phyloP scores from a whole-genome alignment of 768 basidiomycete genomes.

The Phylloporus arenicola region DNA sequence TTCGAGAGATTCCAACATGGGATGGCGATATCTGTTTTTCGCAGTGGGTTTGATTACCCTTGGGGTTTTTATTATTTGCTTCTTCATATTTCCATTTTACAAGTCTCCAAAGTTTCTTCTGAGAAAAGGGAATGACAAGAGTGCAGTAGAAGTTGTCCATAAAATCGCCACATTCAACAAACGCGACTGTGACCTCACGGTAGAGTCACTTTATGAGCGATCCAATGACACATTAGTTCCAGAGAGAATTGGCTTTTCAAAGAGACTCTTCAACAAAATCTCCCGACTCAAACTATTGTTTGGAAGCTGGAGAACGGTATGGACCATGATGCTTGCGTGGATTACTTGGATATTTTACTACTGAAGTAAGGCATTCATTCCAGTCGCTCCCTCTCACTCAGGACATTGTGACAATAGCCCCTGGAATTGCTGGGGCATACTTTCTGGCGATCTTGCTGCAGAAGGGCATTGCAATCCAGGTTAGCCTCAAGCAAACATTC shows the following conservation, averaged over 20 bases:
- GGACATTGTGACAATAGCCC: not conserved
- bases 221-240: not conserved
- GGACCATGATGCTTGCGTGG: slow-evolving; percentile 10
- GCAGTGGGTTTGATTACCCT: slow-evolving; percentile 7
- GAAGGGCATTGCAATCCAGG: slow-evolving; percentile 9
- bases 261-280: slow-evolving; percentile 2
- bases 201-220: slow-evolving; percentile 11
- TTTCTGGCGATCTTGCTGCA: slow-evolving; percentile 11
- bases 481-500: slow-evolving; percentile 6
- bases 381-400: not conserved
- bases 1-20: slow-evolving; percentile 13
- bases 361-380: slow-evolving; percentile 4
- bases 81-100: slow-evolving; percentile 14
- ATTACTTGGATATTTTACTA: slow-evolving; percentile 11
- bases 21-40: slow-evolving; percentile 17
- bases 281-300: slow-evolving; percentile 12
- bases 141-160: slow-evolving; percentile 12
- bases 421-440: not conserved
- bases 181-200: slow-evolving; percentile 5
- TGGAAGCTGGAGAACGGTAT: slow-evolving; percentile 10
- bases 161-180: slow-evolving; percentile 14
- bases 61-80: slow-evolving; percentile 9
- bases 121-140: slow-evolving; percentile 9
- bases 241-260: not conserved
- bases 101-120: slow-evolving; percentile 14